A percentile compares a stretch with the other conserved stretches of the same genome.
Conservation (phyloP, 1,284 basidiomycete species). For the Microbotryum lychnidis-dioicae region DNA sequence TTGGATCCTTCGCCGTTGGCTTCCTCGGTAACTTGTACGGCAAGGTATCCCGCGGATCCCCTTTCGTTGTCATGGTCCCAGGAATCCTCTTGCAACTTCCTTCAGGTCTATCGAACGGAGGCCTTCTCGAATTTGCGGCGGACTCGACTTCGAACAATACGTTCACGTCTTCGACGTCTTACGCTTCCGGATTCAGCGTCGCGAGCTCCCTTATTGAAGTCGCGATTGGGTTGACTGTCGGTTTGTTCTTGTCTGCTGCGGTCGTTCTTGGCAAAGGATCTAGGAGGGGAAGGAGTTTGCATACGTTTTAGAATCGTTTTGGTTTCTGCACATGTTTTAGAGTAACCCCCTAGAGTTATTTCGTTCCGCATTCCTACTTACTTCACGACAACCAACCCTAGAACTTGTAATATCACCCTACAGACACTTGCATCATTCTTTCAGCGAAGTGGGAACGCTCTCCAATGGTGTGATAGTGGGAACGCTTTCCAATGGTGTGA, state of each 20-base stretch:
- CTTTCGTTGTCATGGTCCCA: constrained; percentile 55
- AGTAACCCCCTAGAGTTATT: too few species aligned
- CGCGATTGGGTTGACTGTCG: constrained; percentile 57
- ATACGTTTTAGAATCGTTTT: too few species aligned
- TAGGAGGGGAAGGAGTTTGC: constrained; percentile 36
- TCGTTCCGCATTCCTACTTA: neutral
- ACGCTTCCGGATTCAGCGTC: constrained; percentile 54
- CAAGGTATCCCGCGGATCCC: constrained; percentile 65
- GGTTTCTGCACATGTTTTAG: neutral
- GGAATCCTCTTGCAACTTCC: constrained; percentile 84
- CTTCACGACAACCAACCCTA: too few species aligned
- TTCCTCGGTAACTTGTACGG: constrained; percentile 75
- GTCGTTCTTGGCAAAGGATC: constrained; percentile 41
- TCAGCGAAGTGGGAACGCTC: too few species aligned
- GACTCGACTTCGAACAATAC: constrained; percentile 38
- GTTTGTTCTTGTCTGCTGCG: constrained; percentile 50
- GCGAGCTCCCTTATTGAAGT: constrained; percentile 44
- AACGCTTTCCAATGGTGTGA: too few species aligned
- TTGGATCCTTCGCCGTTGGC: constrained; percentile 70
- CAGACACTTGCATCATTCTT: too few species aligned
- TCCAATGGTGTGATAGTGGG: too few species aligned
- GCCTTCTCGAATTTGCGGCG: constrained; percentile 66
- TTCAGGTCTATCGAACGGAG: constrained; percentile 72
- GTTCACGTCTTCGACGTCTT: constrained; percentile 50
- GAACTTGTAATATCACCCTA: too few species aligned